Percentiles rank a stretch among this genome's conserved stretches.
Evolutionary conservation across 106 monocot species (phyloP).

Genomic region (Alisma plantagoaquatica): DNA sequence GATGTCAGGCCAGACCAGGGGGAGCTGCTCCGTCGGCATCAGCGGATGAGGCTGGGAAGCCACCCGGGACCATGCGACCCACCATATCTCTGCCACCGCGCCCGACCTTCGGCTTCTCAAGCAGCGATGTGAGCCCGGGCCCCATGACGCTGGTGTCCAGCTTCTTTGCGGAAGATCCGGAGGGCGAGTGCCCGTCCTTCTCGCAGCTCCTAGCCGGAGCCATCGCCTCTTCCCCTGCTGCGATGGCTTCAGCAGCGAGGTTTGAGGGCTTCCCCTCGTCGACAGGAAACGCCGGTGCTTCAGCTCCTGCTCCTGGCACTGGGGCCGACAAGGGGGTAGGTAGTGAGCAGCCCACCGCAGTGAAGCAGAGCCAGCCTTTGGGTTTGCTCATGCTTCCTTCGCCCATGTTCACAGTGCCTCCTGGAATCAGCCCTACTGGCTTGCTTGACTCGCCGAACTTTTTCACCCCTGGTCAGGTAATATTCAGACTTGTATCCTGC

Average conservation of each 20-base stretch:
- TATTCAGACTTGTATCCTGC: too few relatives aligned
- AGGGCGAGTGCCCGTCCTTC: too few relatives aligned
- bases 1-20: too few relatives aligned
- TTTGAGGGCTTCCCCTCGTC: slow-evolving; percentile 32
- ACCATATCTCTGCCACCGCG: slow-evolving; percentile 8
- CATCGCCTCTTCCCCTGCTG: too few relatives aligned
- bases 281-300: slow-evolving; percentile 26
- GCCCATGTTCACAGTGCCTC: slow-evolving; percentile 28
- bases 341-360: neutral
- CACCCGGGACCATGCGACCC: slow-evolving; percentile 6
- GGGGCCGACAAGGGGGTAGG: slow-evolving; percentile 5
- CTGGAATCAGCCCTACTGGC: slow-evolving; percentile 31
- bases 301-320: slow-evolving; percentile 5
- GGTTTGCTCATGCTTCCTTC: slow-evolving; percentile 2
- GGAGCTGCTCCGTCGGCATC: slow-evolving; percentile 6
- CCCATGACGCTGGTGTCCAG: too few relatives aligned
- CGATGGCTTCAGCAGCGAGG: neutral
- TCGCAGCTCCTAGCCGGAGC: too few relatives aligned
- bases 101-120: neutral
- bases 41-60: too few relatives aligned
- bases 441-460: slow-evolving; percentile 36
- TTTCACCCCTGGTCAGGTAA: slow-evolving; percentile 18
- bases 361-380: slow-evolving; percentile 10
- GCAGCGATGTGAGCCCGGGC: too few relatives aligned
- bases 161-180: too few relatives aligned